phyloP scores from a whole-genome alignment of 2,329 filamentous ascomycete species.

The Verticillium dahliae region DNA sequence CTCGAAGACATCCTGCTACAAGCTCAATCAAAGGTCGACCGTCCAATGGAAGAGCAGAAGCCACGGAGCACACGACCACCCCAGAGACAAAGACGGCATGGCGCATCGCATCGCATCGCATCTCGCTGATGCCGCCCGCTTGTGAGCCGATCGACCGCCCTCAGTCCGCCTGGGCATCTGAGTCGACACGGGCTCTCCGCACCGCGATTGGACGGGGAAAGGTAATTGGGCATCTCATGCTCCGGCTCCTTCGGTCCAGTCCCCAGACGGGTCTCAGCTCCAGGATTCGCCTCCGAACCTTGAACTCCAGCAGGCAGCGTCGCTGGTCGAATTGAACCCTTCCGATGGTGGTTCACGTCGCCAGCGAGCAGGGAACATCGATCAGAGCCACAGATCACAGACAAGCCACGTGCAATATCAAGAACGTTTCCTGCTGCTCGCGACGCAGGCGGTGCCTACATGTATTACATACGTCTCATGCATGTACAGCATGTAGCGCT shows the following conservation, averaged over 20 bases:
- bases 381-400: neutral
- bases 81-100: neutral
- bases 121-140: neutral
- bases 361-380: neutral
- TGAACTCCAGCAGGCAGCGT: neutral
- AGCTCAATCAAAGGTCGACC: neutral
- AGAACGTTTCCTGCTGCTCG: neutral
- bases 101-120: neutral
- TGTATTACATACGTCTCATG: neutral
- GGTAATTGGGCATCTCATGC: neutral
- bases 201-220: neutral
- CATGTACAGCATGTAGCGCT: neutral
- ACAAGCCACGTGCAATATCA: neutral
- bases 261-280: neutral
- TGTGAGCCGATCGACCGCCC: neutral
- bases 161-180: neutral
- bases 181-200: neutral
- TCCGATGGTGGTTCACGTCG: neutral
- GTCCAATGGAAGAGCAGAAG: neutral
- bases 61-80: too few relatives aligned
- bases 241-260: neutral
- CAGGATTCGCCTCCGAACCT: neutral
- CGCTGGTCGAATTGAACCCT: neutral
- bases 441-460: neutral
- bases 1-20: neutral